phyloP scores from a whole-genome alignment of 352 stramenopile species.

The Phytophthora pluvialis region DNA sequence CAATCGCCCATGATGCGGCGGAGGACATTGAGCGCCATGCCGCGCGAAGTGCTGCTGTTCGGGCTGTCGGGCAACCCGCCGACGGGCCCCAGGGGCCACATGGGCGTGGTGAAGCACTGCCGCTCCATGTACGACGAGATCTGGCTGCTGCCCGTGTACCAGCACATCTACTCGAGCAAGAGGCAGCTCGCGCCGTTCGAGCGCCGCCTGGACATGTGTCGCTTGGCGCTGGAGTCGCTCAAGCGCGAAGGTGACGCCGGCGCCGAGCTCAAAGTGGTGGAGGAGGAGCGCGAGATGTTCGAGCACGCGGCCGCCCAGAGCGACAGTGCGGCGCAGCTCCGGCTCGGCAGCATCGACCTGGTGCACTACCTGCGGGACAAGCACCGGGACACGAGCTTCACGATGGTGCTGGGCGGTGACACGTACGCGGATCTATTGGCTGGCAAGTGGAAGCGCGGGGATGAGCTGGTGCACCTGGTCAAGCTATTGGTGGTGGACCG shows the following conservation, averaged over 20 bases:
- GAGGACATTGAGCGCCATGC: neutral
- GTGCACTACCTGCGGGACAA: constrained; percentile 54
- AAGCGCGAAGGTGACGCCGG: constrained; percentile 4
- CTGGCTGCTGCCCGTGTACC: constrained; percentile 90
- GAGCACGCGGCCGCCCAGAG: constrained; percentile 40
- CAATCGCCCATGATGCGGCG: constrained; percentile 8
- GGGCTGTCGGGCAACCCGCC: constrained; percentile 88
- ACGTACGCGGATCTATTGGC: constrained; percentile 83
- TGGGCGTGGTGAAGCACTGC: constrained; percentile 78
- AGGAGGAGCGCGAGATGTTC: constrained; percentile 77
- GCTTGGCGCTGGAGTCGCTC: constrained; percentile 57
- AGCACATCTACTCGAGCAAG: constrained; percentile 90
- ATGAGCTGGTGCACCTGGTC: constrained; percentile 73
- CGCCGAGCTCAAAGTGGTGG: constrained; percentile 54
- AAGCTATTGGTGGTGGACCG: constrained; percentile 79
- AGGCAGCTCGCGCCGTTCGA: constrained; percentile 74
- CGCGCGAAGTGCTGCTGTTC: constrained; percentile 76
- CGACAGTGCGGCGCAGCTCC: constrained; percentile 33
- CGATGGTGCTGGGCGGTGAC: constrained; percentile 82
- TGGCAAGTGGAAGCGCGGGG: constrained; percentile 88
- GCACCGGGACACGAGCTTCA: constrained; percentile 63
- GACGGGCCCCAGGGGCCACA: constrained; percentile 73
- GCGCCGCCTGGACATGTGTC: constrained; percentile 77
- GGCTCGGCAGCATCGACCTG: constrained; percentile 83
- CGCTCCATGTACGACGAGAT: constrained; percentile 79